Conservation (phyloP, 2,329 filamentous ascomycete species). For the Sclerotinia borealis region DNA sequence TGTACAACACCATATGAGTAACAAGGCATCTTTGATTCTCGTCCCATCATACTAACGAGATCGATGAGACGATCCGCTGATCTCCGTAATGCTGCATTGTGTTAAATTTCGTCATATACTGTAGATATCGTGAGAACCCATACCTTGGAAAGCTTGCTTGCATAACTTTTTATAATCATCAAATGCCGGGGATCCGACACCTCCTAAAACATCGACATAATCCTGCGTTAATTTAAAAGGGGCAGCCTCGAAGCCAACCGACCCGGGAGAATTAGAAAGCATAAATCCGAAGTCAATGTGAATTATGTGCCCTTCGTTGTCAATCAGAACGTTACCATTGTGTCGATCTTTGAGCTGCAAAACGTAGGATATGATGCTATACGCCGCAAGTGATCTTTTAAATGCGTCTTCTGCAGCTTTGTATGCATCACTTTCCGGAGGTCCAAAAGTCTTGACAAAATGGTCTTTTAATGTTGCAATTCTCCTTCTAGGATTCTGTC, state of each 20-base stretch:
- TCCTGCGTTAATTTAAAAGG: conserved; percentile 84
- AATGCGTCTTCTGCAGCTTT: conserved; percentile 70
- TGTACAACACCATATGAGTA: conserved; percentile 68
- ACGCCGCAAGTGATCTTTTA: conserved; percentile 74
- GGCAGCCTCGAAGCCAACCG: conserved; percentile 78
- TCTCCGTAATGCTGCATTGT: conserved; percentile 56
- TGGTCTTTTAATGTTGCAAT: conserved; percentile 79
- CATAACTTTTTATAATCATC: conserved; percentile 72
- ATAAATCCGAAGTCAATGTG: conserved; percentile 91
- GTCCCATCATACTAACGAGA: conserved; percentile 78
- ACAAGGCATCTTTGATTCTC: conserved; percentile 78
- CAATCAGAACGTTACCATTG: conserved; percentile 80
- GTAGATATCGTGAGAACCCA: conserved; percentile 24
- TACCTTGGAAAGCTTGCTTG: conserved; percentile 78
- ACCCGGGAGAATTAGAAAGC: conserved; percentile 79
- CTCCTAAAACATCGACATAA: conserved; percentile 78
- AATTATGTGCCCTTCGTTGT: conserved; percentile 79
- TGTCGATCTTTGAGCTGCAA: conserved; percentile 81
- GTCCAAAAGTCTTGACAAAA: conserved; percentile 73
- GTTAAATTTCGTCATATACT: neutral
- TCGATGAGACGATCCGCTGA: conserved; percentile 78
- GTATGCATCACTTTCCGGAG: conserved; percentile 62
- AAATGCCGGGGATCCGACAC: conserved; percentile 62
- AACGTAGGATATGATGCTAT: conserved; percentile 79
- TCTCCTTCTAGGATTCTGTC: conserved; percentile 65